These are phyloP conservation scores for Durotheca rogersii DNA, from an alignment of 495 filamentous ascomycete species.

Conservation along the genomic window DNA sequence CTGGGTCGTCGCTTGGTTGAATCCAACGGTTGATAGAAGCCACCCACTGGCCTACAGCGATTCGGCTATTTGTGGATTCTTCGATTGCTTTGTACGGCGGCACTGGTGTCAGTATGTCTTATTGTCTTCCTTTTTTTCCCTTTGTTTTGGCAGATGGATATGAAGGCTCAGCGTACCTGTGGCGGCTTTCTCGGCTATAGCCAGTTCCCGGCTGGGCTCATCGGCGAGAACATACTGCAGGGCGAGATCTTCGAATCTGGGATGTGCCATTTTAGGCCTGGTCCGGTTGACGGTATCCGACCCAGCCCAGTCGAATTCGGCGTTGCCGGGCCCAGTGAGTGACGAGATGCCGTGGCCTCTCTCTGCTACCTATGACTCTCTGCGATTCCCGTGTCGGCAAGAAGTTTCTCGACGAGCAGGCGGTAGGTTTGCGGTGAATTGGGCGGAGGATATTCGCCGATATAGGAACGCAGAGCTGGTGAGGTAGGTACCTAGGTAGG, in stretches of 20 bases:
- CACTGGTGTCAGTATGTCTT: too few relatives aligned
- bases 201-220: constrained; percentile 36
- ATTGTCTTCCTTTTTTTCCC: too few relatives aligned
- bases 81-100: constrained; percentile 51
- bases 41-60: constrained; percentile 49
- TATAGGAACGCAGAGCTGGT: neutral
- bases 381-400: too few relatives aligned
- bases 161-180: constrained; percentile 30
- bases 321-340: too few relatives aligned
- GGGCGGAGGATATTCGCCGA: neutral
- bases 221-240: constrained; percentile 52
- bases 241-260: constrained; percentile 48
- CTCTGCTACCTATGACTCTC: too few relatives aligned
- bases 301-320: too few relatives aligned
- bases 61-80: constrained; percentile 41
- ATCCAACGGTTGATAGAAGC: constrained; percentile 52
- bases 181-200: constrained; percentile 44
- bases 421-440: too few relatives aligned
- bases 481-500: neutral
- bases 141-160: neutral
- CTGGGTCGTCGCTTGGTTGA: constrained; percentile 37
- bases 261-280: constrained; percentile 37
- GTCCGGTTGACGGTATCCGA: too few relatives aligned
- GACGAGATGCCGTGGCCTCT: neutral
- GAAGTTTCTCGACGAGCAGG: too few relatives aligned